Conservation (phyloP, 768 basidiomycete genomes). For the Kwoniella pini region DNA sequence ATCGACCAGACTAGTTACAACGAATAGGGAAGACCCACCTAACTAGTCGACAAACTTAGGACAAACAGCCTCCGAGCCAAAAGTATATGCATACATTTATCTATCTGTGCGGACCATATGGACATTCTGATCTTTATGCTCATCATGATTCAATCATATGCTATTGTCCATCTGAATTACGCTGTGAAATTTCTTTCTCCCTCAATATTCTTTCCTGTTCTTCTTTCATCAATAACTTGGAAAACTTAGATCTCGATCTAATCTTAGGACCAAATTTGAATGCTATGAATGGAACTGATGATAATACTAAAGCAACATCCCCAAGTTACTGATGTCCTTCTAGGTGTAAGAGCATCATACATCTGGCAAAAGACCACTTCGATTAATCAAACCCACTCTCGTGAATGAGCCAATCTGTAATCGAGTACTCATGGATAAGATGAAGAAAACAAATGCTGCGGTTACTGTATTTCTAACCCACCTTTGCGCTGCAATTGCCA, state of each 20-base stretch:
- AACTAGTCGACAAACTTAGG: too few species aligned
- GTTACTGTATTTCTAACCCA: conserved; percentile 59
- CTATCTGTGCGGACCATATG: conserved; percentile 47
- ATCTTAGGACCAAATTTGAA: conserved; percentile 51
- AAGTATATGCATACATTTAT: not conserved
- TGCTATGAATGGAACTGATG: conserved; percentile 59
- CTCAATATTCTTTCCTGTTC: conserved; percentile 30
- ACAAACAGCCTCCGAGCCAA: too few species aligned
- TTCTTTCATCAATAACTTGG: conserved; percentile 43
- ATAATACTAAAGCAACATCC: conserved; percentile 60
- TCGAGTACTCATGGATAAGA: conserved; percentile 7
- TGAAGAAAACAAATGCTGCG: conserved; percentile 64
- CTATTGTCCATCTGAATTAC: too few species aligned
- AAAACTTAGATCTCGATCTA: conserved; percentile 40
- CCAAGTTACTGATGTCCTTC: conserved; percentile 58
- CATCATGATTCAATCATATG: too few species aligned
- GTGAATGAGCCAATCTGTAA: too few species aligned
- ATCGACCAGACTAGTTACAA: too few species aligned
- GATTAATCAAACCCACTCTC: too few species aligned
- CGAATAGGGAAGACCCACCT: too few species aligned
- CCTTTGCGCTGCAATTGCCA: conserved; percentile 70
- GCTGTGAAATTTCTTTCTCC: conserved; percentile 9
- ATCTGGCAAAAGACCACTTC: conserved; percentile 55
- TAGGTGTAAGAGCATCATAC: conserved; percentile 62
- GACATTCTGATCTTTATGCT: too few species aligned